Percentiles rank a stretch among this genome's conserved stretches.
Evolutionary conservation across 257 asterid species (phyloP).

Genomic region (Euphrasia confusa): DNA sequence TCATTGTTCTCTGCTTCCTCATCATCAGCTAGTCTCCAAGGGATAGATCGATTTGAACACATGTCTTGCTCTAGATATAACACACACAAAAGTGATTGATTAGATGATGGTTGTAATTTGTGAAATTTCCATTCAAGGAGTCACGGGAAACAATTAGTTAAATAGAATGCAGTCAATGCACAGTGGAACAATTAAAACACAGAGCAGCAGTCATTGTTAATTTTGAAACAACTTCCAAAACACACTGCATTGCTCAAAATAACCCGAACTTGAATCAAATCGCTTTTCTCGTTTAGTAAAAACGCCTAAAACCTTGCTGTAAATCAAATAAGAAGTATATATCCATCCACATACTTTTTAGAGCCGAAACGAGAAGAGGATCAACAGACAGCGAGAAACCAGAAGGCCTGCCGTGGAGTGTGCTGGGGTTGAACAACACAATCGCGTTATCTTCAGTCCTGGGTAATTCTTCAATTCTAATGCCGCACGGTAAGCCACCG

Average conservation of each 20-base stretch:
- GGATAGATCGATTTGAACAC: conserved; percentile 33
- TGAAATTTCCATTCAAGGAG: background rate
- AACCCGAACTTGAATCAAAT: too few species aligned
- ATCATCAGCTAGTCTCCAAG: conserved; percentile 26
- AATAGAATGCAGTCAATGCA: too few species aligned
- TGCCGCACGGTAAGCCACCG: conserved; percentile 31
- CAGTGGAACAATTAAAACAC: background rate
- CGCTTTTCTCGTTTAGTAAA: background rate
- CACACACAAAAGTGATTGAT: background rate
- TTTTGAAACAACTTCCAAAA: too few species aligned
- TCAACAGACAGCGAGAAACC: conserved; percentile 41
- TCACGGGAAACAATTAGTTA: background rate
- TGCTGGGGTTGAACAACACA: conserved; percentile 56
- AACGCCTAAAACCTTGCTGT: background rate
- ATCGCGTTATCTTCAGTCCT: conserved; percentile 29
- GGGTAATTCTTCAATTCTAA: conserved; percentile 67
- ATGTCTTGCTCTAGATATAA: conserved; percentile 37
- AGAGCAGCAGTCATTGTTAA: background rate
- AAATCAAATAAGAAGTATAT: background rate
- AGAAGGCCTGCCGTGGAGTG: conserved; percentile 36
- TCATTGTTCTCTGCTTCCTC: conserved; percentile 22
- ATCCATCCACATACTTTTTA: conserved; percentile 44
- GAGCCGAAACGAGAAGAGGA: conserved; percentile 41
- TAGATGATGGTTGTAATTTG: conserved; percentile 17
- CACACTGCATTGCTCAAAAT: too few species aligned